Conservation (phyloP, 1,284 basidiomycete genomes). For the Cryptococcus sp. region DNA sequence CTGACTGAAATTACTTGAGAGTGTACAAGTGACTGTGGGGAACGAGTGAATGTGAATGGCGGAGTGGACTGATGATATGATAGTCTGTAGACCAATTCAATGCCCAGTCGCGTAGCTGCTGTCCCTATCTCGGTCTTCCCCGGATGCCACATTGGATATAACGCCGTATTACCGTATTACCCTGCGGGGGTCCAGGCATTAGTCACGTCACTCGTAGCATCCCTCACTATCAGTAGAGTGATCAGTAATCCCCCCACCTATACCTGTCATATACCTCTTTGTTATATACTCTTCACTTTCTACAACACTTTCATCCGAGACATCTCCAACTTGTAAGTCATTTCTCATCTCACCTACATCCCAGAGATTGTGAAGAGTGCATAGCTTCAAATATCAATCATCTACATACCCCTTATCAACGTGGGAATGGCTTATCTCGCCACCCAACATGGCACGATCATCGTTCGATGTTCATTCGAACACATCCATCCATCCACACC, state of each 20-base stretch:
- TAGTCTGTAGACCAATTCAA: not conserved
- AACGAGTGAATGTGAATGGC: not conserved
- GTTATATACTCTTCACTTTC: not conserved
- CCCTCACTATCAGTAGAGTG: no score
- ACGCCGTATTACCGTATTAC: not conserved
- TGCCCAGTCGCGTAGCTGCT: not conserved
- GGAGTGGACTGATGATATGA: not conserved
- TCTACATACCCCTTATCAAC: not conserved
- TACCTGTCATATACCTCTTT: not conserved
- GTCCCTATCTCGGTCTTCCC: not conserved
- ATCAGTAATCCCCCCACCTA: slow-evolving; percentile 1
- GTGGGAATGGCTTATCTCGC: not conserved
- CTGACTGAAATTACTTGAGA: no score
- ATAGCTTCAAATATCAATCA: no score
- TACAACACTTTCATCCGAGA: not conserved
- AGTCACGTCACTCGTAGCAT: no score
- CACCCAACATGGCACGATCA: not conserved
- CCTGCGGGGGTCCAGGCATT: not conserved
- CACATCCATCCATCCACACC: not conserved
- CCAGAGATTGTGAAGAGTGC: not conserved
- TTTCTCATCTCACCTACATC: not conserved
- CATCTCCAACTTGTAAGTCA: not conserved
- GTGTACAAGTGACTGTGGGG: no score
- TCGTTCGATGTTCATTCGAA: not conserved
- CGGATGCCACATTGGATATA: not conserved